These are phyloP conservation scores for Rhizopogon vinicolor DNA, from an alignment of 768 basidiomycete genomes.

Conservation along the genomic window DNA sequence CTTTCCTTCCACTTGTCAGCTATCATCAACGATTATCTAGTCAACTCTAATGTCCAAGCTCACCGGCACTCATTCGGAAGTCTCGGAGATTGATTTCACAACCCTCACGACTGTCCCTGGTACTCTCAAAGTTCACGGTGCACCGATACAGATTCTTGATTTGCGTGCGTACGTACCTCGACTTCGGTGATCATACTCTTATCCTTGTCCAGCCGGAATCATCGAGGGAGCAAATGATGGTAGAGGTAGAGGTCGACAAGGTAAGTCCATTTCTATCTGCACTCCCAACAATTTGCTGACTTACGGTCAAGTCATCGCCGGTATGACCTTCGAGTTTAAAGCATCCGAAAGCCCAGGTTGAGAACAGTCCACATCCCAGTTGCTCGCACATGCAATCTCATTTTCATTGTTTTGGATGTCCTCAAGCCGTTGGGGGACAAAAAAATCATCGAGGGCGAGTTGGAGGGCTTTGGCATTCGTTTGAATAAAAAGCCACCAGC, in stretches of 20 bases:
- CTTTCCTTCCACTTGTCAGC: constrained; percentile 5
- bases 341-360: constrained; percentile 3
- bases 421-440: constrained; percentile 98
- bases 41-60: constrained; percentile 93
- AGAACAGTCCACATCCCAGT: constrained; percentile 44
- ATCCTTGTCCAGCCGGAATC: constrained; percentile 69
- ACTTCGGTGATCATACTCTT: constrained; percentile 4
- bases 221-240: constrained; percentile 98
- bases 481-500: constrained; percentile 93
- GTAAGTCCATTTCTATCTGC: constrained; percentile 32
- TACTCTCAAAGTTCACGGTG: constrained; percentile 91
- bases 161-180: constrained; percentile 51
- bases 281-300: constrained; percentile 18
- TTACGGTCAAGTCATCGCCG: constrained; percentile 59
- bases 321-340: constrained; percentile 34
- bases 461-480: constrained; percentile 98
- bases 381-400: constrained; percentile 95
- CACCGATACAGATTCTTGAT: constrained; percentile 93
- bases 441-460: constrained; percentile 82
- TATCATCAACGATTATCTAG: constrained; percentile 30
- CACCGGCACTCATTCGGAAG: constrained; percentile 95
- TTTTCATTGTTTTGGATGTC: constrained; percentile 98
- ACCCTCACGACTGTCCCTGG: constrained; percentile 94
- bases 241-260: constrained; percentile 93
- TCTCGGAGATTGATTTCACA: constrained; percentile 96